phyloP scores from a whole-genome alignment of 306 rosid species.

The Astragalus glycyphyllos region DNA sequence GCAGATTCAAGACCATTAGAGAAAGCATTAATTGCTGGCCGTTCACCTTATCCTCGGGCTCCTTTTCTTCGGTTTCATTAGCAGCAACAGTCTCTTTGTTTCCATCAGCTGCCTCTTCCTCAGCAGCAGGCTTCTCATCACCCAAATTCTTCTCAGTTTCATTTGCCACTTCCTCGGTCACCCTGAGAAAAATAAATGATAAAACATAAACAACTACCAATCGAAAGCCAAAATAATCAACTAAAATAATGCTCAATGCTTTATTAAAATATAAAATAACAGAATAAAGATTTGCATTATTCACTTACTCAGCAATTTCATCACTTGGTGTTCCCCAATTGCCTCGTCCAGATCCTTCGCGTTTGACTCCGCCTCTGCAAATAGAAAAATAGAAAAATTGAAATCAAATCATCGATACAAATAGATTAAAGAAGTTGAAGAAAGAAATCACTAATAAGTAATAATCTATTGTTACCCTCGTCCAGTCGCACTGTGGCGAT shows the following conservation, averaged over 20 bases:
- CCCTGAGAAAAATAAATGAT: conserved; percentile 46
- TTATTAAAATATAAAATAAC: neutral
- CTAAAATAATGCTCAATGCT: neutral
- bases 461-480: conserved; percentile 57
- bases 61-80: conserved; percentile 73
- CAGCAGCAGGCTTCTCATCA: conserved; percentile 79
- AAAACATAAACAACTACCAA: neutral
- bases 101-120: conserved; percentile 57
- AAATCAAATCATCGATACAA: conserved; percentile 11
- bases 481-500: conserved; percentile 90
- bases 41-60: conserved; percentile 83
- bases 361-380: conserved; percentile 71
- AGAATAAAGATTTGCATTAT: neutral
- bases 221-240: neutral
- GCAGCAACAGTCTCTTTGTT: conserved; percentile 65
- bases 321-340: conserved; percentile 88
- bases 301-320: conserved; percentile 68
- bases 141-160: conserved; percentile 68
- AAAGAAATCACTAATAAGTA: neutral
- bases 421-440: conserved; percentile 1
- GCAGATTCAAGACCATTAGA: neutral
- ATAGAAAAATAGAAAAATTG: conserved; percentile 34
- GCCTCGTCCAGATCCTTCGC: conserved; percentile 92
- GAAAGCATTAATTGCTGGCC: neutral
- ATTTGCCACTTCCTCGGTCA: conserved; percentile 64